Evolutionary conservation across 2,329 filamentous ascomycete genomes (phyloP), one percentile per base, ranked within the genome.

Genomic region (Colletotrichum costaricense): DNA sequence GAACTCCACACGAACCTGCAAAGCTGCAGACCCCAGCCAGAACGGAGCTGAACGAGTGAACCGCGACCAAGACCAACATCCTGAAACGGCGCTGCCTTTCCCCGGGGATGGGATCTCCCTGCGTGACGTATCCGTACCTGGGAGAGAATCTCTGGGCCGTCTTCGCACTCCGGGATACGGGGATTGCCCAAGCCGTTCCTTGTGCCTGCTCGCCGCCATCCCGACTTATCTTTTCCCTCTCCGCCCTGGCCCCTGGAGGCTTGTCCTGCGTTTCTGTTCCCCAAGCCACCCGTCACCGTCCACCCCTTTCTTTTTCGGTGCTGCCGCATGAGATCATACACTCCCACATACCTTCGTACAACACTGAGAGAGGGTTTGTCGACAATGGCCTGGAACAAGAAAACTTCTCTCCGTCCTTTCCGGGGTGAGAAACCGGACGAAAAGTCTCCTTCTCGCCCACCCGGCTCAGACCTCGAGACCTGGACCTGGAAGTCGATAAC

Each of bases 391-490:
- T n/a, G 11, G 11, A 60, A 28, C 46, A 72, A 30, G 52, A 59
- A 33, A 46, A 56, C 42, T 19, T n/a, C 54, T 33, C 26, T 28
- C 38, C 49, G 63, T 63, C 35, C 49, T 26, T 55, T 46, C 72
- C 26, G 49, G 72, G 58, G 63, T 69, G 26, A 55, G 64, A 74
- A 69, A 73, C 69, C 59, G 54, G 69, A 73, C 56, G 73, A 74
- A 69, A 74, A 70, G 38, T 73, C 65, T 63, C 69, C 73, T 57
- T 46, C 24, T 62, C 35, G 16, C 56, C 28, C 63, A 42, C 62
- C 63, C 59, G 49, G 56, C 33, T 55, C 38, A 24, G 57, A 6
- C 8, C 42, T 22, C 22, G 7, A 9, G 42, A 24, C 67, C 46
- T 62, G 26, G 8, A 26, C 26, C 38, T 52, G 9, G 42, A 33